Evolutionary conservation across 2,329 filamentous ascomycete species (phyloP), one percentile per base, ranked within the genome.

Genomic region (Coniochaeta hoffmannii): DNA sequence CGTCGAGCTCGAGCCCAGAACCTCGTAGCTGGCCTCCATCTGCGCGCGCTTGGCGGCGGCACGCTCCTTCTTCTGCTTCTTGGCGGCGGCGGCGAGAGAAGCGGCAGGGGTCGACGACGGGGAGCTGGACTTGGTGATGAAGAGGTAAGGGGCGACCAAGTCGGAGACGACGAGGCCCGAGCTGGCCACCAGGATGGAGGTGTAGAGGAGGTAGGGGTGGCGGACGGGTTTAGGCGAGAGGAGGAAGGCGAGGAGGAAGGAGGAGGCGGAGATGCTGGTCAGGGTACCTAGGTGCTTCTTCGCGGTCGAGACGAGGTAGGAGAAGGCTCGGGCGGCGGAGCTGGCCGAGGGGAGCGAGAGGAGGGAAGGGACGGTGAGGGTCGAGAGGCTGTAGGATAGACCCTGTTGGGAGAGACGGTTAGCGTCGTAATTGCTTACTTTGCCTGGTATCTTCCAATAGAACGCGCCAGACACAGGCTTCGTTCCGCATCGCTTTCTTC

Each of bases 201-300:
- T 90, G 84, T 94, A 97, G 57, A 97, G 72, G 26, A 97, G 84
- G 69, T 96, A 97, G 0, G 93, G 93, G 69, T 97, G 93, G 67
- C 88, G 85, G 62, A 82, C 79, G 55, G 85, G 81, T 26, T 83
- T 79, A 0, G 91, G 88, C 2, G 91, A 93, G 61, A 95, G 76
- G 46, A 80, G 70, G 71, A 87, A 97, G 59, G 91, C 89, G 61
- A 93, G 80, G 62, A 90, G 75, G 65, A 97, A 85, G 30, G 89
- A 84, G 53, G 82, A 75, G 54, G 84, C 81, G 53, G 90, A 85
- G 62, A 95, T 71, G 61, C 82, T 77, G 52, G 87, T 82, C 53
- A 95, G 81, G 31, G 80, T 73, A 55, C 86, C 78, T 58, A 89
- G 77, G 63, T 90, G 88, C 46, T 79, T 78, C 55, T 82, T 79